Conservation (phyloP, 495 filamentous ascomycete genomes). For the Xylaria flabelliformis region DNA sequence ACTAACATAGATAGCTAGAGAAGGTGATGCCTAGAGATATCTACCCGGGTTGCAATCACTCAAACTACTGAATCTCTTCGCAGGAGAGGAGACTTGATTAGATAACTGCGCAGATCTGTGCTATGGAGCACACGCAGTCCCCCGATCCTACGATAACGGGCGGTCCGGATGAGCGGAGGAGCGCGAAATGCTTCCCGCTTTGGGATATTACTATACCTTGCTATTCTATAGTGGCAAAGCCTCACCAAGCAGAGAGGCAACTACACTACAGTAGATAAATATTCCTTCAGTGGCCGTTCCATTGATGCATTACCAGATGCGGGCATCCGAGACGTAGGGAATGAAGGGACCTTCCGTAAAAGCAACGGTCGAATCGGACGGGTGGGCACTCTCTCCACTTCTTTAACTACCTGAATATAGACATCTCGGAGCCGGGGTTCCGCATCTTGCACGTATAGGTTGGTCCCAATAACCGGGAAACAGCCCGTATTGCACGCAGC, state of each 20-base stretch:
- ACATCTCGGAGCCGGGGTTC: background rate
- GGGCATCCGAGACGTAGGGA: background rate
- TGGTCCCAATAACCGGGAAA: background rate
- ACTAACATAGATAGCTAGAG: background rate
- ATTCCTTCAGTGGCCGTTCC: background rate
- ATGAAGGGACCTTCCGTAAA: background rate
- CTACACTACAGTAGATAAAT: background rate
- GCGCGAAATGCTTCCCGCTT: background rate
- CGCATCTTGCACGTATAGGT: background rate
- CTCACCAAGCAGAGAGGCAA: background rate
- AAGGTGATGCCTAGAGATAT: background rate
- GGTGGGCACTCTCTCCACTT: background rate
- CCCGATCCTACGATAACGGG: background rate
- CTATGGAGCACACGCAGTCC: background rate
- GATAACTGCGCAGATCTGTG: background rate
- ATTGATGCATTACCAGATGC: background rate
- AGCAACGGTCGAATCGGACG: background rate
- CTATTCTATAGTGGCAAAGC: background rate
- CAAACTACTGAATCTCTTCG: background rate
- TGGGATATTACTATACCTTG: background rate
- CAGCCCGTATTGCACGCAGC: background rate
- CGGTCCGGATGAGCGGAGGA: background rate
- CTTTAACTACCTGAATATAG: background rate
- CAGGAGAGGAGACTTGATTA: background rate
- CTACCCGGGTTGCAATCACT: background rate